Evolutionary conservation across 2,329 filamentous ascomycete genomes (phyloP).

Genomic region (Amauroascus niger): DNA sequence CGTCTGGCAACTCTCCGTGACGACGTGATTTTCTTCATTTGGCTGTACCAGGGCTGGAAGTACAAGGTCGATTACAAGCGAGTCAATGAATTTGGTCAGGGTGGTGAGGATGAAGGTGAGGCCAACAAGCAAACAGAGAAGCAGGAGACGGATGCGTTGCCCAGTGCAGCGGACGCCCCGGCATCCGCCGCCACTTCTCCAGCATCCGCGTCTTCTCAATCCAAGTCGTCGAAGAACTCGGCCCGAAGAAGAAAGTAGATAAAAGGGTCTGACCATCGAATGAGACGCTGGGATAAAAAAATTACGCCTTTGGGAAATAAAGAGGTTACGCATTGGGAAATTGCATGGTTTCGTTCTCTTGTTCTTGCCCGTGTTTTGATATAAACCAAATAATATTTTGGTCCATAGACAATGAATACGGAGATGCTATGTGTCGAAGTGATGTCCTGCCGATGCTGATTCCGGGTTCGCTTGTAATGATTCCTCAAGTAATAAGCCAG

Average conservation of each 20-base stretch:
- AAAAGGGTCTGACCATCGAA: not conserved
- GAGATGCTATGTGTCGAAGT: not conserved
- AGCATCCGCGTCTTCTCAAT: conserved; percentile 4
- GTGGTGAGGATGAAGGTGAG: conserved; percentile 74
- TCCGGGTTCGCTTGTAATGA: not conserved
- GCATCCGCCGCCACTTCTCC: conserved; percentile 1
- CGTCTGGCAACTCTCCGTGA: conserved; percentile 85
- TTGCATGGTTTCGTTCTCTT: not conserved
- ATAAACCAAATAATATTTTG: not conserved
- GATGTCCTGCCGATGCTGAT: not conserved
- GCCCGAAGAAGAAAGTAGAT: conserved; percentile 16
- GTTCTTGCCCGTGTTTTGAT: not conserved
- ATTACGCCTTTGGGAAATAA: not conserved
- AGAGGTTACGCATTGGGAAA: too few species aligned
- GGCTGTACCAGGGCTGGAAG: conserved; percentile 85
- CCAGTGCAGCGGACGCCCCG: conserved; percentile 7
- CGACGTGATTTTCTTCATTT: conserved; percentile 97
- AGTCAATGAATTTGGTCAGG: conserved; percentile 97
- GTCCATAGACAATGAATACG: not conserved
- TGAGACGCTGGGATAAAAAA: not conserved
- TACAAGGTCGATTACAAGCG: conserved; percentile 87
- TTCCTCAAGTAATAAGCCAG: not conserved
- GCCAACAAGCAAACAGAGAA: conserved; percentile 41
- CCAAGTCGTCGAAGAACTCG: conserved; percentile 7
- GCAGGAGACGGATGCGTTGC: conserved; percentile 10